phyloP scores from a whole-genome alignment of 768 basidiomycete genomes.

The Amanita subjunquillea region DNA sequence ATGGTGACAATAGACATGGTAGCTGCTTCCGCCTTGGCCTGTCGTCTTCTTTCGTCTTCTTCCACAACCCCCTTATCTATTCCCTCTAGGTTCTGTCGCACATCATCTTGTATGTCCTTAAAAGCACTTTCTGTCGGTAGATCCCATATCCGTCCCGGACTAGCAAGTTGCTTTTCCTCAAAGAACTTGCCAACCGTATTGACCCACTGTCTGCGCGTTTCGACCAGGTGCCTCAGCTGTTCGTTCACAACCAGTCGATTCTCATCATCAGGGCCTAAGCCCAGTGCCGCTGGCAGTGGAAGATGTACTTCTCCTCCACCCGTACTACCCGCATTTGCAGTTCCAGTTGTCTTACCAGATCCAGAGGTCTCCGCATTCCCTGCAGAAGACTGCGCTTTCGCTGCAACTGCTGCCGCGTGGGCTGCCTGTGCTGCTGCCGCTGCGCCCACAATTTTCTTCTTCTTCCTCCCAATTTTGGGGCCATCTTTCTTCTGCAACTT shows the following conservation, averaged over 20 bases:
- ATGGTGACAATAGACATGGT: not conserved
- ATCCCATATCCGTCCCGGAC: slow-evolving; percentile 68
- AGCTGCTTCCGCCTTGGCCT: not conserved
- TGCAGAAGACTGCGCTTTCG: not conserved
- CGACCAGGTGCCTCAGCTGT: slow-evolving; percentile 60
- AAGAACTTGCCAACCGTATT: slow-evolving; percentile 67
- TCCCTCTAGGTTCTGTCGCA: slow-evolving; percentile 20
- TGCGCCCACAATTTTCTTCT: slow-evolving; percentile 38
- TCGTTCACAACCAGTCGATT: slow-evolving; percentile 54
- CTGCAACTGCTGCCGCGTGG: slow-evolving; percentile 4
- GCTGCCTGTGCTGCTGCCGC: slow-evolving; percentile 18
- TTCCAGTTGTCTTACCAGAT: slow-evolving; percentile 8
- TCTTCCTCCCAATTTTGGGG: slow-evolving; percentile 72
- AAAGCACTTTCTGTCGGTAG: slow-evolving; percentile 69
- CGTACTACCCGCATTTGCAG: slow-evolving; percentile 18
- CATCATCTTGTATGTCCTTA: slow-evolving; percentile 62
- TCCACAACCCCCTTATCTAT: slow-evolving; percentile 2
- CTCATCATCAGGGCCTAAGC: slow-evolving; percentile 59
- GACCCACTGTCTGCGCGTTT: slow-evolving; percentile 72
- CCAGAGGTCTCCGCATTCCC: not conserved
- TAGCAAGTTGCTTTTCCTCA: slow-evolving; percentile 55
- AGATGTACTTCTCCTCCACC: slow-evolving; percentile 19
- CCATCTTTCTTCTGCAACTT: slow-evolving; percentile 79
- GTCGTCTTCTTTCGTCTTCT: not conserved
- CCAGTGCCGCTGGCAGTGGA: slow-evolving; percentile 53